phyloP scores from a whole-genome alignment of 2,329 filamentous ascomycete genomes.

The Fusarium bulbicola region DNA sequence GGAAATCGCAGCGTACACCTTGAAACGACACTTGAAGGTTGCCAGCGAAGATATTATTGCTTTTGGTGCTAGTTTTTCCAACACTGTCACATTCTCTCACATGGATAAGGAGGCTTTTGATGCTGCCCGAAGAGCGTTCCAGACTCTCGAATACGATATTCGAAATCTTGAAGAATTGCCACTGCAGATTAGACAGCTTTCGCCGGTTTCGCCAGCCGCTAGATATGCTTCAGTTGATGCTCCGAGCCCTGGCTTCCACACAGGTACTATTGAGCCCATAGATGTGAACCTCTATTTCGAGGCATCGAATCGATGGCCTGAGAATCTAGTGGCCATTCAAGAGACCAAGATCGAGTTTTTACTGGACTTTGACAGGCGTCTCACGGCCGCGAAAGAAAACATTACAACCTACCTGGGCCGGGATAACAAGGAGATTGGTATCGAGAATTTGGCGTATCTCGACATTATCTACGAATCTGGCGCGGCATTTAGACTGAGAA shows the following conservation, averaged over 20 bases:
- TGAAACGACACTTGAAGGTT: conserved; percentile 74
- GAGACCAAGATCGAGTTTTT: conserved; percentile 93
- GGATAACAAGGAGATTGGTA: conserved; percentile 75
- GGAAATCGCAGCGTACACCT: conserved; percentile 79
- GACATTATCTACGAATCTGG: conserved; percentile 80
- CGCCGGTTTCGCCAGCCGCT: conserved; percentile 75
- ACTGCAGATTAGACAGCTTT: conserved; percentile 83
- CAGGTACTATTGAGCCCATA: conserved; percentile 64
- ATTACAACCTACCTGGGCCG: conserved; percentile 78
- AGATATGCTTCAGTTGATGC: conserved; percentile 73
- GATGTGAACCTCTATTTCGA: conserved; percentile 92
- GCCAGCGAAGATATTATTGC: conserved; percentile 62
- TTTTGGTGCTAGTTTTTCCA: conserved; percentile 61
- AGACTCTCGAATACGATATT: conserved; percentile 78
- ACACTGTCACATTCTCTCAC: conserved; percentile 56
- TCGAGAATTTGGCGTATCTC: conserved; percentile 82
- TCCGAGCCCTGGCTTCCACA: conserved; percentile 54
- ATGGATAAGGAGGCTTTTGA: conserved; percentile 70
- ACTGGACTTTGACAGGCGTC: conserved; percentile 75
- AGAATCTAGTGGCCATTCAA: conserved; percentile 90
- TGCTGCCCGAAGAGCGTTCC: conserved; percentile 74
- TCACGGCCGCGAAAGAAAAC: conserved; percentile 68
- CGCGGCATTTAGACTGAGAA: conserved; percentile 82
- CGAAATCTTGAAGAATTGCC: conserved; percentile 84
- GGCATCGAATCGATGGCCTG: conserved; percentile 91